These are phyloP conservation scores for Inga leiocalycina DNA, from an alignment of 306 rosid genomes.

Conservation along the genomic window DNA sequence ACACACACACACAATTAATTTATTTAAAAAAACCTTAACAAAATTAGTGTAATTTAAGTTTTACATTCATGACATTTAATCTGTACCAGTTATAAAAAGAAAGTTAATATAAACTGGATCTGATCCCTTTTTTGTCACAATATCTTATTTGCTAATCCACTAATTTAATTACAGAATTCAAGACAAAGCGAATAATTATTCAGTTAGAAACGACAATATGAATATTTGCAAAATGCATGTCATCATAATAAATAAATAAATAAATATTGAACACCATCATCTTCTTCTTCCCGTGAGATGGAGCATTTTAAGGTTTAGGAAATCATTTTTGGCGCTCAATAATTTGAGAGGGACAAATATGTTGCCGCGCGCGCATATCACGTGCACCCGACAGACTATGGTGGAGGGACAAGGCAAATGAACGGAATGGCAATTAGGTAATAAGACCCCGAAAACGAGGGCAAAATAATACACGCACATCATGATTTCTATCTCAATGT, in stretches of 20 bases:
- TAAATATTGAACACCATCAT: neutral
- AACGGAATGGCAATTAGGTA: neutral
- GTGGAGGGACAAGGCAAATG: neutral
- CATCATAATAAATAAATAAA: neutral
- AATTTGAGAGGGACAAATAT: neutral
- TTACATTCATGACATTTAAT: neutral
- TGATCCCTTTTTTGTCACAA: neutral
- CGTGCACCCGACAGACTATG: neutral
- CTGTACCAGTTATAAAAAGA: neutral
- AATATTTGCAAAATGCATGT: neutral
- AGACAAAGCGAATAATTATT: neutral
- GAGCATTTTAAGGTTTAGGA: slow-evolving; percentile 1
- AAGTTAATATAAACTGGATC: neutral
- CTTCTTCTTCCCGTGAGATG: neutral
- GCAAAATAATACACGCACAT: neutral
- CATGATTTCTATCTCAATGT: neutral
- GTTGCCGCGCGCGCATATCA: slow-evolving; percentile 14
- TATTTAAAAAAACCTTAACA: too few relatives aligned
- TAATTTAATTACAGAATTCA: neutral
- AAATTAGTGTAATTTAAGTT: too few relatives aligned
- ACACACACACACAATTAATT: too few relatives aligned
- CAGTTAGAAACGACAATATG: neutral
- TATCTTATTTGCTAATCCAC: neutral
- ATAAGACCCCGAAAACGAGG: neutral
- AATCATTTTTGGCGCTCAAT: slow-evolving; percentile 12